These are phyloP conservation scores for Yamadazyma conglobata DNA, from an alignment of 1,139 yeast genomes.

Conservation along the genomic window DNA sequence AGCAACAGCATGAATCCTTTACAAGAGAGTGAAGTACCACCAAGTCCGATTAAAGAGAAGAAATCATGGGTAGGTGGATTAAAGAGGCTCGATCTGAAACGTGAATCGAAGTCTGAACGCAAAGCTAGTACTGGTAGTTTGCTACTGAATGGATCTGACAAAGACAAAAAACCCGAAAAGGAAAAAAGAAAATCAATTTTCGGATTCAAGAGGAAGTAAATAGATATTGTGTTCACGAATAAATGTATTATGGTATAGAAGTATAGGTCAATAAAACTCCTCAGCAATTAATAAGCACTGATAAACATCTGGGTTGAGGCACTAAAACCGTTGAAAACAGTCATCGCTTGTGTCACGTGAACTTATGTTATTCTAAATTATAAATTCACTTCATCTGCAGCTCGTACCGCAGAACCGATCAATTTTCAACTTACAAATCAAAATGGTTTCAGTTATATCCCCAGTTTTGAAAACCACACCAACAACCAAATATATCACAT, in stretches of 20 bases:
- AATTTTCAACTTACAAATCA: too few species aligned
- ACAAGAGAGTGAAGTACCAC: conserved; percentile 3
- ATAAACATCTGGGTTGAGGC: too few species aligned
- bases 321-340: too few species aligned
- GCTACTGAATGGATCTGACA: conserved; percentile 7
- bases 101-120: conserved; percentile 15
- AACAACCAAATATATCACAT: conserved; percentile 50
- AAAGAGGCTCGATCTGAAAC: conserved; percentile 32
- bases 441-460: conserved; percentile 22
- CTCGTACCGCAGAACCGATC: too few species aligned
- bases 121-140: conserved; percentile 16
- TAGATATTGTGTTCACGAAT: too few species aligned
- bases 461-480: conserved; percentile 35
- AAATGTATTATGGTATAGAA: too few species aligned
- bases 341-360: too few species aligned
- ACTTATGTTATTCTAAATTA: too few species aligned
- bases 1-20: conserved; percentile 5
- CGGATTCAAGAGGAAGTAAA: conserved; percentile 35
- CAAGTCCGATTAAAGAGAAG: conserved; percentile 25
- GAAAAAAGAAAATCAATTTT: conserved; percentile 34
- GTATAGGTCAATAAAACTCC: too few species aligned
- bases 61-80: conserved; percentile 45
- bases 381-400: too few species aligned
- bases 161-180: conserved; percentile 10
- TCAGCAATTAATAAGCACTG: too few species aligned